Evolutionary conservation across 306 rosid genomes (phyloP), one percentile per base, ranked within the genome.

Genomic region (Sesbania bispinosa): DNA sequence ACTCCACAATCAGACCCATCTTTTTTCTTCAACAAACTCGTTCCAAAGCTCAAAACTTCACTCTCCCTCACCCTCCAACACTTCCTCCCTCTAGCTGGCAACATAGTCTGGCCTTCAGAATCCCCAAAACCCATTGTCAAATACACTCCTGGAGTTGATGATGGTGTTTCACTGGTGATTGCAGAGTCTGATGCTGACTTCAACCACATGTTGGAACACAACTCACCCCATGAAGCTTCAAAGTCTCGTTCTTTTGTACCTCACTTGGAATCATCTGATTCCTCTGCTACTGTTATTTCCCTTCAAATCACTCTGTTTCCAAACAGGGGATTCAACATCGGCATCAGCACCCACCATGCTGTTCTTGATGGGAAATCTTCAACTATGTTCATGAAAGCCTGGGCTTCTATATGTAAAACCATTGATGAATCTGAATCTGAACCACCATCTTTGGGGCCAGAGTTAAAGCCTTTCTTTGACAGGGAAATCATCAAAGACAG

Each of bases 251-350:
- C 75, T 27, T 71, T 89, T 0, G 50, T 87, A 13, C 90, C 96
- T n/a, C 71, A 67, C 5, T 67, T 90, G 36, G 68, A 43, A 2
- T 55, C 73, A 2, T 38, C 81, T 0, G 76, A 76, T 10, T 50
- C 79, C 7, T 6, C 1, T 3, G 80, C 89, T 14, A 38, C 88
- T 7, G 71, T 57, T 10, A 2, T 87, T 16, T 58, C 93, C 0
- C 33, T 87, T 15, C 92, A 87, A 18, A 39, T 89, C 14, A 87
- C 96, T 10, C 62, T 75, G 11, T 87, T 89, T 23, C 85, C 85
- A 3, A 67, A 71, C 18, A 39, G 23, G 16, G 93, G 96, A 0
- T 83, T 89, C 45, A 39, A 68, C 7, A 77, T 87, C 4, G 96
- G 89, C 1, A 64, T 80, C 69, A 35, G 66, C 32, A 15, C 69